phyloP scores from a whole-genome alignment of 305 asterid genomes.

The Fraxinus ornus region DNA sequence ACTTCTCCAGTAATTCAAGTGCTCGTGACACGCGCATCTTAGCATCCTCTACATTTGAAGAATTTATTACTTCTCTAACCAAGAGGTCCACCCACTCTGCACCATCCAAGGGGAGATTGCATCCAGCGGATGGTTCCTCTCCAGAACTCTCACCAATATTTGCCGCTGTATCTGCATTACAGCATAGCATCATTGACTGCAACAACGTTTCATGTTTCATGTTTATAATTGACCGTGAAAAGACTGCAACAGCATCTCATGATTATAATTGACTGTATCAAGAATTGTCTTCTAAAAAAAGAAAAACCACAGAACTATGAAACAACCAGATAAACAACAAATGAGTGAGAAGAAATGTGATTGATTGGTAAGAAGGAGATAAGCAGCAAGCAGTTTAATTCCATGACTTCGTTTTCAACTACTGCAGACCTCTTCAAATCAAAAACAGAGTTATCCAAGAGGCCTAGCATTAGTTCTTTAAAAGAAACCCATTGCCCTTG shows the following conservation, averaged over 20 bases:
- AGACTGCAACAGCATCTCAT: not conserved
- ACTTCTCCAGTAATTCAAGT: slow-evolving; percentile 84
- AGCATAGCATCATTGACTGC: slow-evolving; percentile 3
- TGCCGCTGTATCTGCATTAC: slow-evolving; percentile 30
- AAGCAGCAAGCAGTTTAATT: slow-evolving; percentile 1
- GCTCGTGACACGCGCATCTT: slow-evolving; percentile 79
- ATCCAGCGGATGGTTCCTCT: slow-evolving; percentile 44
- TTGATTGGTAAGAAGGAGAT: not conserved
- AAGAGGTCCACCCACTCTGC: slow-evolving; percentile 93
- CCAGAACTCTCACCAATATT: slow-evolving; percentile 41
- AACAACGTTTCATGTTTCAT: not conserved
- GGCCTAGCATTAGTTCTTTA: not conserved
- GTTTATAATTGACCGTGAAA: not conserved
- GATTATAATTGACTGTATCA: not conserved
- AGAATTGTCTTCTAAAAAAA: not conserved
- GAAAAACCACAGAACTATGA: not conserved
- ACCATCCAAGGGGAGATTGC: slow-evolving; percentile 53
- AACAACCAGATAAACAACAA: slow-evolving; percentile 5
- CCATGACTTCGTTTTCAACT: not conserved
- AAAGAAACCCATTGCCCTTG: not conserved
- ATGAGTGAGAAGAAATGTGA: not conserved
- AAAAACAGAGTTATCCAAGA: slow-evolving; percentile 7
- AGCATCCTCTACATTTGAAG: slow-evolving; percentile 77
- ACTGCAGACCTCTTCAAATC: not conserved
- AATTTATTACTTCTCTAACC: slow-evolving; percentile 75